Base-by-base conservation (phyloP, 2,329 filamentous ascomycete species). In the Lasiodiplodia hormozganensis region DNA sequence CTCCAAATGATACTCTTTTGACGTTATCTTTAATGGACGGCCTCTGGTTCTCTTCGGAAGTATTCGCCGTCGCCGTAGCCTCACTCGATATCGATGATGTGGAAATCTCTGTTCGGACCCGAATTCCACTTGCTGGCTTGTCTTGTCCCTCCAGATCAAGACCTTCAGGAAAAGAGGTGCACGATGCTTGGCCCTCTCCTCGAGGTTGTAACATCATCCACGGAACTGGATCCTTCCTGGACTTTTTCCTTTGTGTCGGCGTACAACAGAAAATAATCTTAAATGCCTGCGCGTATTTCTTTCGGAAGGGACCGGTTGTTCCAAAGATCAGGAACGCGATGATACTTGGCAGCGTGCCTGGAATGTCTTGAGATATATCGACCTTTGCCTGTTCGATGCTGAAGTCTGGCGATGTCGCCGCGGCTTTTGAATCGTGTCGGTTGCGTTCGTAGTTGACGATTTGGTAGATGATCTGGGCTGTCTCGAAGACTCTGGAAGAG, bases 311-410 rank as follows among this genome's bases (percentile, higher is more conserved):
- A 8, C 25, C 52, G 4, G 67, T 68, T 4, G 67, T 65, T n/a
- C 67, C 67, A 23, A 68, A 68, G 23, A 68, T 57, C 23, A 64
- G 25, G 25, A 64, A 62, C 21, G 60, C 49, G 10, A 68, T 62
- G 25, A 65, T 68, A 21, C 52, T 57, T 10, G 67, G 67, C 16
- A 65, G 21, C 5, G 38, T 49, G 11, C 38, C 67, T 7, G 67
- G 58, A 12, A 68, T 64, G 21, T 57, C 40, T 5, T 64, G 58
- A 23, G 34, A 34, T 31, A 68, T n/a, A 16, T 68, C 51, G 14
- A 68, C 34, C n/a, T 25, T 54, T 14, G 60, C 60, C 18, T 62
- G 58, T 25, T 68, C 58, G 8, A 31, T 40, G n/a, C 49, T 68
- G 38, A 64, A 52, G 49, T 68, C 51, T 21, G 58, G 67, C 31